phyloP scores from a whole-genome alignment of 1,284 basidiomycete genomes.

The Taiwanofungus camphoratus region DNA sequence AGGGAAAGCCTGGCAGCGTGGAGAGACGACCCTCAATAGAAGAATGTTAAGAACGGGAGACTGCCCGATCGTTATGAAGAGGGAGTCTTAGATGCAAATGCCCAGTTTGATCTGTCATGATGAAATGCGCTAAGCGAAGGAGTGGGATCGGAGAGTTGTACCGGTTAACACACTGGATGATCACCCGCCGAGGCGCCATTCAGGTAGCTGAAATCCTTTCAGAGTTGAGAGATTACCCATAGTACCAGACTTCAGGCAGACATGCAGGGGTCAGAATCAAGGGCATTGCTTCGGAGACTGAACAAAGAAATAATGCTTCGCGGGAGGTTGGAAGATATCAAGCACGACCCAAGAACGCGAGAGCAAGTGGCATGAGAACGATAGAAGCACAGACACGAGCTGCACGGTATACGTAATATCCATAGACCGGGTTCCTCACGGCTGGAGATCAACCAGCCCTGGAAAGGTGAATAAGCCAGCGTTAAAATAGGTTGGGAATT shows the following conservation, averaged over 20 bases:
- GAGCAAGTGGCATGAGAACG: constrained; percentile 1
- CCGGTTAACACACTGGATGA: constrained; percentile 3
- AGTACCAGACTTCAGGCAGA: constrained; percentile 1
- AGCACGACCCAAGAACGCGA: constrained; percentile 3
- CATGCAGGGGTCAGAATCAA: constrained; percentile 1
- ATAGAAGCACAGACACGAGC: constrained; percentile 4
- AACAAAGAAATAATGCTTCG: constrained; percentile 5
- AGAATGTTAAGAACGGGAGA: not conserved
- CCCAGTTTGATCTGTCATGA: constrained; percentile 6
- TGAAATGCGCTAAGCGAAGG: constrained; percentile 2
- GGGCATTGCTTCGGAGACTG: not conserved
- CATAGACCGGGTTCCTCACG: not conserved
- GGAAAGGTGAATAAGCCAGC: not conserved
- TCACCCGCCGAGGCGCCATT: constrained; percentile 3
- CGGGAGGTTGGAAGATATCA: constrained; percentile 13
- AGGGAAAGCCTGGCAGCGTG: not conserved
- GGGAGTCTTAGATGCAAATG: not conserved
- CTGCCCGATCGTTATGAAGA: not conserved
- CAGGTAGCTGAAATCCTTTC: not conserved
- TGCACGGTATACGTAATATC: constrained; percentile 8
- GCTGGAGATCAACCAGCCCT: constrained; percentile 4
- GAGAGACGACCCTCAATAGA: constrained; percentile 3
- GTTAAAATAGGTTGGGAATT: not conserved
- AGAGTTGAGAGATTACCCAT: not conserved
- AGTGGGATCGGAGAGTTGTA: constrained; percentile 1